Evolutionary conservation across 176 grass and related monocot species (phyloP), one percentile per base, ranked within the genome.

Genomic region (Aegilops longissima): DNA sequence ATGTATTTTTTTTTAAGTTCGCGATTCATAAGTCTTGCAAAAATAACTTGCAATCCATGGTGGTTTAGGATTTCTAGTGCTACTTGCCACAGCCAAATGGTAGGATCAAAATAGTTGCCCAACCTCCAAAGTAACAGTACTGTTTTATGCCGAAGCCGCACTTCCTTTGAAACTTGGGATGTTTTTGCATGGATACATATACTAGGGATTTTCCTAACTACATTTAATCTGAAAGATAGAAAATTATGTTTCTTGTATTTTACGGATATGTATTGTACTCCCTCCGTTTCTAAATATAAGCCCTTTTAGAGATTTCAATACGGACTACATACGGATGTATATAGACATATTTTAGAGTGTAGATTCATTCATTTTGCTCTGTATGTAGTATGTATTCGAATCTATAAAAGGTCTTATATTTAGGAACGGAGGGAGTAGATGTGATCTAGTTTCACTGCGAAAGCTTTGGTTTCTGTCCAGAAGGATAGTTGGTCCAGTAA

Each of bases 81-180:
- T 82, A 71, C 56, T 73, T 39, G 61, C 30, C 40, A 13, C 40
- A 49, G 40, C 30, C 52, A 76, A 78, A 35, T 61, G 13, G 12
- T 81, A 82, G 10, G 70, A 81, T 89, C 61, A 79, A 76, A 25
- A 81, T 85, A 14, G 7, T 1, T 67, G 25, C 33, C 44, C 49
- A 36, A 20, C 66, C 81, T 73, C n/a, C 14, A 80, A 61, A 10
- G 21, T 25, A 16, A 30, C 78, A 44, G 27, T 47, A 64, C 24
- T 20, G 61, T 66, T 45, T 3, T 20, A 23, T 80, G 59, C 23
- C 14, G 29, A 59, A 9, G 12, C 9, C 30, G 11, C 38, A 12
- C 8, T 39, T 30, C 31, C 11, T 73, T 39, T 83, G 13, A 61
- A 73, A 21, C 33, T 40, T 83, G 51, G 8, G 9, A 74, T 74